Evolutionary conservation across 2,329 filamentous ascomycete genomes (phyloP).

Genomic region (Xylariaceae sp.): DNA sequence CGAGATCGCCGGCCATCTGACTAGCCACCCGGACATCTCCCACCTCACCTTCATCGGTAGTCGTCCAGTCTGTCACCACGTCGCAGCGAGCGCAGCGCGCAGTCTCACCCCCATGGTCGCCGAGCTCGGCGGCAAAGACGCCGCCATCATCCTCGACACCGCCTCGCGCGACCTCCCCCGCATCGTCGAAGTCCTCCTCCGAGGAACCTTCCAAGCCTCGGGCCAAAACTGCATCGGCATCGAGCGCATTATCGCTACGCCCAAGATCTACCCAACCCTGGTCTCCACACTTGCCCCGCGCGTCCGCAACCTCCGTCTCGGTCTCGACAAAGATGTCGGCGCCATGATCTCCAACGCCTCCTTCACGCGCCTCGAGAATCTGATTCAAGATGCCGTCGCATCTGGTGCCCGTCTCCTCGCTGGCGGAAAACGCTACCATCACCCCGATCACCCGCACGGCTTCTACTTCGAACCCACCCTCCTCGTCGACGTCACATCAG

Average conservation of each 20-base stretch:
- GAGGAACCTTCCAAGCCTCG: constrained; percentile 89
- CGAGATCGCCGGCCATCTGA: constrained; percentile 71
- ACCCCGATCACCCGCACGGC: constrained; percentile 69
- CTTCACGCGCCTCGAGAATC: constrained; percentile 69
- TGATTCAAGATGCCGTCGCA: constrained; percentile 71
- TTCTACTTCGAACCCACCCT: constrained; percentile 93
- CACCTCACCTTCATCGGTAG: constrained; percentile 98
- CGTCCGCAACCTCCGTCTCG: constrained; percentile 69
- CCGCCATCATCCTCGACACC: constrained; percentile 83
- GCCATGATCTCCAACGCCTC: constrained; percentile 78
- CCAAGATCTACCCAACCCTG: constrained; percentile 67
- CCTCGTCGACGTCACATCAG: constrained; percentile 77
- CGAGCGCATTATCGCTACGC: constrained; percentile 80
- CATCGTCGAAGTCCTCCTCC: constrained; percentile 77
- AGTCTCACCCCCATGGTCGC: constrained; percentile 81
- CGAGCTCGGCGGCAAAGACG: constrained; percentile 93
- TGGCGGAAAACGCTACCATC: constrained; percentile 66
- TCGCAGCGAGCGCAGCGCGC: constrained; percentile 80
- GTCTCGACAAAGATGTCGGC: constrained; percentile 75
- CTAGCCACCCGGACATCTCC: constrained; percentile 74
- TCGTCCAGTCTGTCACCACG: constrained; percentile 76
- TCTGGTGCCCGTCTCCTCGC: constrained; percentile 75
- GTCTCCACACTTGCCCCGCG: constrained; percentile 65
- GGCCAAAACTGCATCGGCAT: constrained; percentile 98
- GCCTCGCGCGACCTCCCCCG: constrained; percentile 59